Conservation (phyloP, 108 stramenopile genomes). For the Cyclotella kingstonii region DNA sequence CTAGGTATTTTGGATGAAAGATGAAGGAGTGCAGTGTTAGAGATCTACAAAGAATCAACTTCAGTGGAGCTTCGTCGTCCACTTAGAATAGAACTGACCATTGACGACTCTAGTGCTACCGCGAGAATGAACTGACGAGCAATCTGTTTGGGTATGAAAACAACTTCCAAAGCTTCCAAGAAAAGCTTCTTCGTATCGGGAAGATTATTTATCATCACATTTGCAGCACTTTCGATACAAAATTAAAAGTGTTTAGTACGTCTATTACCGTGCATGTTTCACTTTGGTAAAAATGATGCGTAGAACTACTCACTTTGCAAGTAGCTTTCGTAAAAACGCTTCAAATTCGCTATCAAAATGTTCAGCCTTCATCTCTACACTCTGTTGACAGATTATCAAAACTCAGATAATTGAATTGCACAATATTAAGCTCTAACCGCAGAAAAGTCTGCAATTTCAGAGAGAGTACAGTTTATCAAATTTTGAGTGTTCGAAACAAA, state of each 20-base stretch:
- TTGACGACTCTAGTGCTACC: constrained; percentile 71
- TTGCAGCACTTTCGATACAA: constrained; percentile 12
- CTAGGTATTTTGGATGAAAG: background rate
- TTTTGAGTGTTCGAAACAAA: no score
- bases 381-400: background rate
- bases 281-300: background rate
- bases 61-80: no score
- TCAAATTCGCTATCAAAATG: constrained; percentile 26
- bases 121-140: constrained; percentile 68
- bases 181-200: constrained; percentile 56
- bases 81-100: constrained; percentile 42
- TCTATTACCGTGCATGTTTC: no score
- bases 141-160: constrained; percentile 74
- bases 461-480: no score
- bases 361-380: constrained; percentile 17
- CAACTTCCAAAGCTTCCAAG: constrained; percentile 59
- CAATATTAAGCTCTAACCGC: no score
- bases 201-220: constrained; percentile 21
- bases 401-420: no score
- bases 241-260: background rate
- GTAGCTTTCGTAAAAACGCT: constrained; percentile 26
- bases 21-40: background rate
- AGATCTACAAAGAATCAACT: background rate
- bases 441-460: no score
- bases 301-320: constrained; percentile 26